Percentiles rank a stretch among this genome's conserved stretches.
These are phyloP conservation scores for Fusarium newnesense DNA, from an alignment of 2,329 filamentous ascomycete species.

Conservation along the genomic window DNA sequence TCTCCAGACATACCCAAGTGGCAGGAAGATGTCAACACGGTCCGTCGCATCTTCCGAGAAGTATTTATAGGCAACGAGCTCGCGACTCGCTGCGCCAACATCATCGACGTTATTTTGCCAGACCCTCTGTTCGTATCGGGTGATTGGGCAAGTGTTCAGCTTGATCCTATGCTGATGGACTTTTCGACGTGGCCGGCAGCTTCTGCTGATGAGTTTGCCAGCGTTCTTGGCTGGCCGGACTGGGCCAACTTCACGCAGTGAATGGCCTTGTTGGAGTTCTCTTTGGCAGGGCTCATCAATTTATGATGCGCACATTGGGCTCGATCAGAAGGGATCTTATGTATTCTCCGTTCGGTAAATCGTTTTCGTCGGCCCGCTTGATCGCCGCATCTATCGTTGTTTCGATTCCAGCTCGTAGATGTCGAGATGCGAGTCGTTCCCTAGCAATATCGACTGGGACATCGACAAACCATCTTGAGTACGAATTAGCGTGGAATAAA, in stretches of 20 bases:
- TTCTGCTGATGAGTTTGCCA: not conserved
- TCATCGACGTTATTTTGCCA: not conserved
- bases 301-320: not conserved
- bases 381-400: not conserved
- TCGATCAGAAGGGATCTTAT: not conserved
- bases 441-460: not conserved
- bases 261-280: accelerated
- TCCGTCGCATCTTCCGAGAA: not conserved
- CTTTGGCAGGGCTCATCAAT: not conserved
- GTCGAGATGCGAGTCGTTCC: not conserved
- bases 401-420: not conserved
- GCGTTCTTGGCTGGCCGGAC: not conserved
- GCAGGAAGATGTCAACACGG: not conserved
- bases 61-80: not conserved
- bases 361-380: not conserved
- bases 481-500: not conserved
- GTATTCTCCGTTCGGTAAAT: not conserved
- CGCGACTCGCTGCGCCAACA: not conserved
- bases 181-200: not conserved
- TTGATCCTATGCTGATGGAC: not conserved
- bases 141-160: not conserved
- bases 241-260: not conserved
- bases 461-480: not conserved
- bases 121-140: not conserved
- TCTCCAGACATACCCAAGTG: not conserved